Base-by-base conservation (phyloP, 2,329 filamentous ascomycete genomes). In the Fusarium nodosum region DNA sequence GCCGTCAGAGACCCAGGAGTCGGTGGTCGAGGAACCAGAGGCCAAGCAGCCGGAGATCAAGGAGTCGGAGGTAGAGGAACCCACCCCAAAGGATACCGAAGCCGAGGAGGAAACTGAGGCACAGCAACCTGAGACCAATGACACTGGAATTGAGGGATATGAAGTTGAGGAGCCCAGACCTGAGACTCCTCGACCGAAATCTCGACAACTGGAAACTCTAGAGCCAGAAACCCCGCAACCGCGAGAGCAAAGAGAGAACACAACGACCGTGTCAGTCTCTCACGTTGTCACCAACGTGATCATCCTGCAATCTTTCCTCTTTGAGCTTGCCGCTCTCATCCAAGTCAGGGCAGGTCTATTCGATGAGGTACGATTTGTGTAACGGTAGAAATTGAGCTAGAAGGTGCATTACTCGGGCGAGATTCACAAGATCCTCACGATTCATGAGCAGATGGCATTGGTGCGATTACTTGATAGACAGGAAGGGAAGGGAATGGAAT, bases 201-300 rank as follows among this genome's bases (percentile, higher is more conserved):
- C 56, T 15, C 41, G 60, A 48, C 28, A 51, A 16, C 7, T 54
- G 13, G 68, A 65, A 59, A 61, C 60, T 10, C 30, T 47, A 36
- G 66, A 57, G 55, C 69, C 58, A 60, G 68, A 69, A 58, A 73
- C 59, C 38, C 69, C 50, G 36, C 60, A 66, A 31, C 20, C 58
- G n/a, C 69, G 61, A 51, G 53, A 51, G 60, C 60, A 71, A 66
- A 60, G 64, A 46, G 51, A 77, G 11, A 69, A 58, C 4, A 68
- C 62, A 44, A 45, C 76, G 76, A 84, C 83, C 12, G 90, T 89
- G 10, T 93, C 90, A 10, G 87, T 96, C 7, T 93, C 91, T 41
- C 92, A 95, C 76, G 83, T 95, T 13, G 81, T 96, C 66, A 95
- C 92, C 8, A 96, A 95, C 77, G 88, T 91, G 41, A 87, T 95